Evolutionary conservation across 208 protist genomes (phyloP), one percentile per base, ranked within the genome.

Genomic region (Crithidia acanthocephali): DNA sequence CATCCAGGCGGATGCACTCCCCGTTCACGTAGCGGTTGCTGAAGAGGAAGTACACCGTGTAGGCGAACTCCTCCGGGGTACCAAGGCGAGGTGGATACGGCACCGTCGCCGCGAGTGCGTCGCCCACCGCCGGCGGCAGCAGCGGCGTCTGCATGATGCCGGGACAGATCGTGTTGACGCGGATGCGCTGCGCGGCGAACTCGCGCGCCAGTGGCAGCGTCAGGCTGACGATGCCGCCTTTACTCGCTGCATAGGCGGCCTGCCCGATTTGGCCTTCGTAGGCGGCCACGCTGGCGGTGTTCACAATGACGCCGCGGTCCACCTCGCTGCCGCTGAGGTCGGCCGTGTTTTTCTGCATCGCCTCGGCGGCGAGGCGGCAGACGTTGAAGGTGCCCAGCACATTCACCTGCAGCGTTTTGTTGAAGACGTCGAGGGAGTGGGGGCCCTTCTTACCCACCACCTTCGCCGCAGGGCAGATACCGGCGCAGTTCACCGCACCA

Each of bases 181-280:
- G 83, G 64, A 96, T 96, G 35, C 81, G 83, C 20, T 85, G 71
- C 27, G 48, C 62, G 42, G 76, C 65, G 20, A 92, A 72, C 64
- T 93, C 85, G 50, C 85, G 79, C 20, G 86, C 84, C 11, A 96
- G 51, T 35, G 90, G 89, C 20, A 97, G 35, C 30, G 91, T 94
- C 72, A 97, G 79, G 22, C 73, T 66, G 18, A 88, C 85, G 48
- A 96, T 83, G 40, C 78, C 89, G 51, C 78, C 88, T 55, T 97
- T 97, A 42, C 78, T 88, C 4, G 93, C 89, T 2, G 81, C 59
- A 60, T 97, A 96, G 6, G 91, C 90, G 51, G 74, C 70, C 81
- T 97, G 93, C 25, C 93, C 93, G 47, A 89, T 89, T 75, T 97
- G 93, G n/a, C 93, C 91, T 15, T 97, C 91, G 55, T 79, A 91